Evolutionary conservation across 768 basidiomycete genomes (phyloP), one percentile per base, ranked within the genome.

Genomic region (Cubamyces lactineus): DNA sequence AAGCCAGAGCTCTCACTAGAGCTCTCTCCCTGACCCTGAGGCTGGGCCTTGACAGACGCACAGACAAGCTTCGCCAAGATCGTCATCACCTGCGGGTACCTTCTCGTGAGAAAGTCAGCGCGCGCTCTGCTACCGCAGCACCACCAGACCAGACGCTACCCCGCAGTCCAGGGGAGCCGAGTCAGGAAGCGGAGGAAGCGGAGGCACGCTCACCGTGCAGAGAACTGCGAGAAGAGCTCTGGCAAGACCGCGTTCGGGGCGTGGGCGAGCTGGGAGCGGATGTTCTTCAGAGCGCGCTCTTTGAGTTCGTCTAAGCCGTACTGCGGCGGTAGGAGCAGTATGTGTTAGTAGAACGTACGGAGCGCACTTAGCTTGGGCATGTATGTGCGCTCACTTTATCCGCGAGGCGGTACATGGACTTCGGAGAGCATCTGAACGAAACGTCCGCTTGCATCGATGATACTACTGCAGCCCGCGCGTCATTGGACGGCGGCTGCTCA

Each of bases 351-450:
- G 11, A 21, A 15, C 39, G 12, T 5, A 12, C 13, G 19, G 23
- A 13, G 3, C 16, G n/a, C 6, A 7, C 15, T 9, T 34, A 11
- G 4, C 34, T 9, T 34, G 28, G 28, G 7, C 4, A 7, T 28
- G 34, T 9, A 34, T 11, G 11, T 34, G 15, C 9, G 24, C 51
- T 53, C 24, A 69, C 71, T 56, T 51, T 62, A 47, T 70, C 55
- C 1, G 71, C 67, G 16, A 72, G 57, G 16, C 64, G 64, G 43
- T 72, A 72, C 63, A 72, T 67, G 8, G 69, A 70, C 45, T 70
- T 72, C 3, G 69, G 67, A 5, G 70, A 71, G 50, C 67, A 67
- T 34, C 5, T 11, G 34, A 34, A 34, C 9, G 34, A 6, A 11
- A 9, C 34, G 34, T 6, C 34, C 9, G 34, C 5, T 11, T 34